Conservation (phyloP, 1,284 basidiomycete species). For the Chalciporus sp. region DNA sequence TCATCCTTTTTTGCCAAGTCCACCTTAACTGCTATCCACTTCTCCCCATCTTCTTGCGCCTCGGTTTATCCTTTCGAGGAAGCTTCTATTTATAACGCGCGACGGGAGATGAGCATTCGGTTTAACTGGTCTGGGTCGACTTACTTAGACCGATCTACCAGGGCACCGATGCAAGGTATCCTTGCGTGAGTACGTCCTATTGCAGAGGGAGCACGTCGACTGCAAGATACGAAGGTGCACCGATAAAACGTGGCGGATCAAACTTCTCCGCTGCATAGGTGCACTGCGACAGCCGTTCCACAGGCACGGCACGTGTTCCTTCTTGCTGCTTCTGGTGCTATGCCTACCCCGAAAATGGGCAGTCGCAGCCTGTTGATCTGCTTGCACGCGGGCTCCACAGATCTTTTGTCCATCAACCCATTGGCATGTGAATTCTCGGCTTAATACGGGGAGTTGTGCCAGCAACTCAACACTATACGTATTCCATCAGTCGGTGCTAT, state of each 20-base stretch:
- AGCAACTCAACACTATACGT: too few species aligned
- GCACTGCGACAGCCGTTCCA: slow-evolving; percentile 3
- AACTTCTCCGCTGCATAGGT: slow-evolving; percentile 1
- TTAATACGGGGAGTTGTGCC: background rate
- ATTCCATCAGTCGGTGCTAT: too few species aligned
- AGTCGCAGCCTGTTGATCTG: background rate
- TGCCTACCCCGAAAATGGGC: slow-evolving; percentile 6
- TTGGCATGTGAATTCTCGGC: background rate
- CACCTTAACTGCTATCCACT: too few species aligned
- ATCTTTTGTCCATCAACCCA: background rate
- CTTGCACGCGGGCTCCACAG: background rate
- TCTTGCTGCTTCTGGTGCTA: background rate
- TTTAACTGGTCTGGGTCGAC: too few species aligned
- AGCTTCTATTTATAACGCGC: too few species aligned
- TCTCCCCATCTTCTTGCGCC: too few species aligned
- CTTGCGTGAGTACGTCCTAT: background rate
- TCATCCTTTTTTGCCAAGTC: too few species aligned
- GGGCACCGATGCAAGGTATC: background rate
- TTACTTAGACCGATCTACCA: background rate
- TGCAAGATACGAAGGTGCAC: slow-evolving; percentile 2
- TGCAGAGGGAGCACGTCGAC: slow-evolving; percentile 3
- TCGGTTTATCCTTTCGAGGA: too few species aligned
- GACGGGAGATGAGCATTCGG: too few species aligned
- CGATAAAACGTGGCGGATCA: slow-evolving; percentile 3
- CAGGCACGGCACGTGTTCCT: background rate